Evolutionary conservation across 2,329 filamentous ascomycete species (phyloP), one percentile per base, ranked within the genome.

Genomic region (Fusarium beomiforme): DNA sequence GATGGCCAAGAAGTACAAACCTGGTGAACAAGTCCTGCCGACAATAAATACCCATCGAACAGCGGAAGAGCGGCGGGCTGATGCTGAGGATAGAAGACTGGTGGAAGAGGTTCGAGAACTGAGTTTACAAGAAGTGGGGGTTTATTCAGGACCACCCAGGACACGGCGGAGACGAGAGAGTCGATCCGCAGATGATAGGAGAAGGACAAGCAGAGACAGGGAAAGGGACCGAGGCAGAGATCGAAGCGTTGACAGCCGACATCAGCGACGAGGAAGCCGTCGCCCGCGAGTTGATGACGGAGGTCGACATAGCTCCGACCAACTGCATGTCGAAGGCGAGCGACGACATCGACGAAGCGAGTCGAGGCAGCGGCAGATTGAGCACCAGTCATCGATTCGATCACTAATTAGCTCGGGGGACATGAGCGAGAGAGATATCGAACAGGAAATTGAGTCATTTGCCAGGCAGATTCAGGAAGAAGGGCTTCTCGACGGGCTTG

Each of bases 401-500:
- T 97, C 93, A 13, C 83, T 98, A 64, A 90, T 98, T 64, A 95
- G 93, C 76, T 88, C 91, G 8, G 93, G 92, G 0, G 92, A 95
- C 69, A 86, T 93, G 62, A 93, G 93, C 73, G 90, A 91, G 47
- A 87, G 90, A 23, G 92, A 95, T 72, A 91, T 97, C 75, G 92
- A 97, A 78, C 90, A 92, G 66, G 94, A 97, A 78, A 97, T 98
- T 64, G 89, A 96, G 73, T 94, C 96, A 66, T 97, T 98, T 75
- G 88, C 97, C 72, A 89, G 93, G 44, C 94, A 97, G 78, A 97
- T 97, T 64, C 88, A 95, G 73, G 92, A 95, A 70, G 94, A 97
- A 77, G 94, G 95, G 0, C 83, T 98, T 23, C 81, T 97, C 36
- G 93, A 98, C 75, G 95, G 94, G 21, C 90, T 98, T 49, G 95